Evolutionary conservation across 1,139 yeast genomes (phyloP).

Genomic region (Taphrina flavorubra): DNA sequence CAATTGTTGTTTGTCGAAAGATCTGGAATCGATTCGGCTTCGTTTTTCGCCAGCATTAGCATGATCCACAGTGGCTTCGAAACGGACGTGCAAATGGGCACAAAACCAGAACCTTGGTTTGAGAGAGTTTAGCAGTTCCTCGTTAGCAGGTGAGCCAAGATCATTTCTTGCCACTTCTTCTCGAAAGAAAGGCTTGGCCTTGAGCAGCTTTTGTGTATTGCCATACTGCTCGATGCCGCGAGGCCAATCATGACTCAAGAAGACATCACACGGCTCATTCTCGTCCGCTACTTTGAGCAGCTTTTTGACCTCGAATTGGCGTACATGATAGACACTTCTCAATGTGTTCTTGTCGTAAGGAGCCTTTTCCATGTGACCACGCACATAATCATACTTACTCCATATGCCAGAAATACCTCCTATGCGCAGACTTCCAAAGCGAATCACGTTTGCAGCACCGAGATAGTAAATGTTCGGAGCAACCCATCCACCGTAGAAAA

Average conservation of each 20-base stretch:
- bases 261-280: constrained; percentile 56
- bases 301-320: constrained; percentile 68
- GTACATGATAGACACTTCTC: constrained; percentile 74
- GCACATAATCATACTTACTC: constrained; percentile 49
- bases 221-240: constrained; percentile 75
- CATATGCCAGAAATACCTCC: constrained; percentile 87
- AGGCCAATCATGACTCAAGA: constrained; percentile 96
- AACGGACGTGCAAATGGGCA: constrained; percentile 85
- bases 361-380: constrained; percentile 54
- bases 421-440: constrained; percentile 75
- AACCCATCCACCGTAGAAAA: constrained; percentile 89
- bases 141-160: constrained; percentile 79
- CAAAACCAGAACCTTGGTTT: constrained; percentile 81
- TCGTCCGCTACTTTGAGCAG: constrained; percentile 54
- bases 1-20: not conserved
- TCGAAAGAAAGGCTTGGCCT: constrained; percentile 69
- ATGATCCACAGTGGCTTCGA: constrained; percentile 62
- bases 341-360: constrained; percentile 60
- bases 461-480: constrained; percentile 88
- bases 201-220: constrained; percentile 57
- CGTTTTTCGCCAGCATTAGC: constrained; percentile 39
- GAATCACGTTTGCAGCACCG: constrained; percentile 77
- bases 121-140: constrained; percentile 60
- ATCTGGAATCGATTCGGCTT: not conserved
- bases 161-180: constrained; percentile 64